Percentiles rank a stretch among this genome's conserved stretches.
phyloP scores from a whole-genome alignment of 192 early-diverging fungal genomes.

The Linnemannia hyalina region DNA sequence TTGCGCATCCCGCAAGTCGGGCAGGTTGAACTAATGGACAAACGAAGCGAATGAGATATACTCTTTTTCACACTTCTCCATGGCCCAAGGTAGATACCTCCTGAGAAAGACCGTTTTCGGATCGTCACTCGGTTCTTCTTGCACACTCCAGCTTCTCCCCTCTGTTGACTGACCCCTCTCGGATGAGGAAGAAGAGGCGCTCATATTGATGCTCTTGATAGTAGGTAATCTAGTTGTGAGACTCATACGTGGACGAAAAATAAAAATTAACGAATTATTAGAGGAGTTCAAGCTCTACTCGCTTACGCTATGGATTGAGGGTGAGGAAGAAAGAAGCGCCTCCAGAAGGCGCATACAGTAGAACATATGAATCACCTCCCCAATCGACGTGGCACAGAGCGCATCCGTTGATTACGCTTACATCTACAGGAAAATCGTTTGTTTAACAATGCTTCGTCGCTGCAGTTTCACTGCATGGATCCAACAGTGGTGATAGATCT shows the following conservation, averaged over 20 bases:
- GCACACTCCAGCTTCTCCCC: conserved; percentile 1
- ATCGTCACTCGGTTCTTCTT: conserved; percentile 8
- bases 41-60: conserved; percentile 21
- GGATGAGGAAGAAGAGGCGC: neutral
- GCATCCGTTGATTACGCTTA: conserved; percentile 19
- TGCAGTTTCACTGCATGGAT: conserved; percentile 27
- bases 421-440: conserved; percentile 30
- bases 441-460: conserved; percentile 9
- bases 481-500: neutral
- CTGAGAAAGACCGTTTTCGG: conserved; percentile 4
- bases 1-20: conserved; percentile 19
- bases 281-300: neutral
- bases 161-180: neutral
- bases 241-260: neutral
- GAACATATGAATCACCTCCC: too few species aligned
- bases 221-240: neutral
- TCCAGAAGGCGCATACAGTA: too few species aligned
- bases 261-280: too few species aligned
- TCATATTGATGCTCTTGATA: neutral
- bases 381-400: conserved; percentile 20
- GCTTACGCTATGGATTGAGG: neutral
- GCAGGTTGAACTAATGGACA: conserved; percentile 11
- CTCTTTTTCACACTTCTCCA: conserved; percentile 6
- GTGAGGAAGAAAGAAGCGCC: neutral
- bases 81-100: conserved; percentile 11